A percentile compares a stretch with the other conserved stretches of the same genome.
These are phyloP conservation scores for Lasiosphaeris hirsuta DNA, from an alignment of 495 filamentous ascomycete species.

Conservation along the genomic window DNA sequence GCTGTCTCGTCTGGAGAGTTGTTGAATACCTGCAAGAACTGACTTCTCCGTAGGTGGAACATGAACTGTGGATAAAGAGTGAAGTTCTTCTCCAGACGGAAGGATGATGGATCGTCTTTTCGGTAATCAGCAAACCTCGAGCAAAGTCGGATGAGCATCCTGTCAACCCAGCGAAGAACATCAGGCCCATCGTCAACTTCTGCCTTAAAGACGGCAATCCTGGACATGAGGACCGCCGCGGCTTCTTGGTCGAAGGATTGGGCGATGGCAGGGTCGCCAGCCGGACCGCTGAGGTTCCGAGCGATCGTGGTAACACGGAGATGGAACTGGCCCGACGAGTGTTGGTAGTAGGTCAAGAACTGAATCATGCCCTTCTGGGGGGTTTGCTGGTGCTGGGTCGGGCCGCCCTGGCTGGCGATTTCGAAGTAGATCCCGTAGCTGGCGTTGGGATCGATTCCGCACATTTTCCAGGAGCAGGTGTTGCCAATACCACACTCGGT, in stretches of 20 bases:
- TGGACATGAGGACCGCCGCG: constrained; percentile 94
- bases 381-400: constrained; percentile 78
- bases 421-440: constrained; percentile 98
- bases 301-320: constrained; percentile 93
- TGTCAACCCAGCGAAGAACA: constrained; percentile 95
- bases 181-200: constrained; percentile 99
- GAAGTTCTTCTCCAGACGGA: constrained; percentile 98
- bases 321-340: constrained; percentile 94
- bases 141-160: constrained; percentile 97
- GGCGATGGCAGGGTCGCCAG: constrained; percentile 94
- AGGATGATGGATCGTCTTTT: constrained; percentile 97
- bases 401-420: constrained; percentile 89
- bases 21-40: constrained; percentile 99
- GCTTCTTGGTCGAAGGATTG: constrained; percentile 99
- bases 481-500: constrained; percentile 98
- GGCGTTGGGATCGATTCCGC: constrained; percentile 87
- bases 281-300: constrained; percentile 86
- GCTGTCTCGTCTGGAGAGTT: constrained; percentile 99
- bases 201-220: constrained; percentile 98
- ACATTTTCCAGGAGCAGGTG: constrained; percentile 99
- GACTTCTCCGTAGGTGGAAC: constrained; percentile 96
- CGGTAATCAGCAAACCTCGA: constrained; percentile 97
- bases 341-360: constrained; percentile 98
- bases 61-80: constrained; percentile 99
- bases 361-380: constrained; percentile 96